phyloP scores from a whole-genome alignment of 2,329 filamentous ascomycete genomes.

The Pyricularia pennisetigena region DNA sequence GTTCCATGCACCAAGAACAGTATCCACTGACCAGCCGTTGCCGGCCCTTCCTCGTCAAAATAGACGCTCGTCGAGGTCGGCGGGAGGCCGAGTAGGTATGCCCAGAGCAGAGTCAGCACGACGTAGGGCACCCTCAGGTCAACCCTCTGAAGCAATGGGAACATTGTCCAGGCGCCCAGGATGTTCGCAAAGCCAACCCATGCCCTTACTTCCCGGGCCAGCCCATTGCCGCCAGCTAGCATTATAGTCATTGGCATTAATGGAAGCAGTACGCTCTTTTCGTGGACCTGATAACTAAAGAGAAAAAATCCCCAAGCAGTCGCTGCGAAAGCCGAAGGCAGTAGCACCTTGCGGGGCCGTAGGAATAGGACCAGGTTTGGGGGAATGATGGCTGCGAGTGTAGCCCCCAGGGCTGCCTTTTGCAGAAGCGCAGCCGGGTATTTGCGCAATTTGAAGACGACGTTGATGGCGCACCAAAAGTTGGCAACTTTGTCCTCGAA shows the following conservation, averaged over 20 bases:
- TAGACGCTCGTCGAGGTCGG: constrained; percentile 65
- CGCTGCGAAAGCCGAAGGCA: constrained; percentile 72
- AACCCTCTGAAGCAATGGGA: constrained; percentile 78
- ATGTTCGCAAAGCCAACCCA: constrained; percentile 98
- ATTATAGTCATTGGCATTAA: constrained; percentile 89
- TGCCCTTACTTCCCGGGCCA: constrained; percentile 65
- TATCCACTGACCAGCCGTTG: constrained; percentile 38
- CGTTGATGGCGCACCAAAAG: constrained; percentile 90
- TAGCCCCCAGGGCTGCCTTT: constrained; percentile 63
- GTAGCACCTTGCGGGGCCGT: constrained; percentile 63
- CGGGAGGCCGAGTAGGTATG: constrained; percentile 80
- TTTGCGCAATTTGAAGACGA: constrained; percentile 74
- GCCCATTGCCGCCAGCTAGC: constrained; percentile 65
- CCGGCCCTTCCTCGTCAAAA: constrained; percentile 36
- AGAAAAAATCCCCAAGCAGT: constrained; percentile 96
- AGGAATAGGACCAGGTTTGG: constrained; percentile 73
- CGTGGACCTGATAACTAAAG: constrained; percentile 96
- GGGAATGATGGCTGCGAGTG: constrained; percentile 65
- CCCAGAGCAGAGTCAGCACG: constrained; percentile 79
- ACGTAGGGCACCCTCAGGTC: constrained; percentile 76
- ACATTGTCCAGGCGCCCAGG: constrained; percentile 87
- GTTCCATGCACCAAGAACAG: constrained; percentile 61
- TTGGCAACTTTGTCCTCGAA: constrained; percentile 99
- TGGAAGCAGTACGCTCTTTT: constrained; percentile 91
- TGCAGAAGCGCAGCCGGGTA: constrained; percentile 67